Evolutionary conservation across 257 asterid genomes (phyloP), one percentile per base, ranked within the genome.

Genomic region (Lantana camara): DNA sequence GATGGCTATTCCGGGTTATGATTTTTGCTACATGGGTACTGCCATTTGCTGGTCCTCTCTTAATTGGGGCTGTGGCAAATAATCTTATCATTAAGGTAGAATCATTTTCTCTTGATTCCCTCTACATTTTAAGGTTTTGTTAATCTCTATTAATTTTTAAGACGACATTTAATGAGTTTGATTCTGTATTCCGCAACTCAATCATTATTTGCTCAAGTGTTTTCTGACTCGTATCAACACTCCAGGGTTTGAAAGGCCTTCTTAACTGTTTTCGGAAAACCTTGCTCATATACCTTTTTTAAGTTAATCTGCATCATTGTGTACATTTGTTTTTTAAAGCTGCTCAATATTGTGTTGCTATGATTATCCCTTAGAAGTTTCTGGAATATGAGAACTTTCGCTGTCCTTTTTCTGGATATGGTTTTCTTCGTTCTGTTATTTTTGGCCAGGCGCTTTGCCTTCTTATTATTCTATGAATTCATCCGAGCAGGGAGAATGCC

Each of bases 11-110:
- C 67, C 90, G 96, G 1, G 29, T 86, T 77, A 69, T 94, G 71
- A 80, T 90, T 68, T 72, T 94, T 54, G 89, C 95, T n/a, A 77
- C 85, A 9, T 90, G 90, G 93, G 93, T 94, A 48, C 76, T 94
- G 63, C 99, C 99, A 20, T 82, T 94, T 78, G 97, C 99, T 56
- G 99, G 93, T 22, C 99, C 97, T 80, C 96, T 94, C 81, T 70
- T 93, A 16, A 80, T 90, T 52, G 95, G 95, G 16, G 92, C 87
- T 48, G 77, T 84, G 13, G 97, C 97, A 57, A 90, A 90, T 78
- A 93, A 90, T 80, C 90, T 93, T 46, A 87, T 90, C 75, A 81
- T 93, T 65, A 88, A 88, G 97, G 99, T 93, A 86, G 63, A 32
- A 19, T 6, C 49, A 16, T 15, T 37, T 16, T 29, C 8, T 69